Percentiles rank a stretch among this genome's conserved stretches.
Evolutionary conservation across 148 eudicot genomes (phyloP).

Genomic region (Spergularia bocconei): DNA sequence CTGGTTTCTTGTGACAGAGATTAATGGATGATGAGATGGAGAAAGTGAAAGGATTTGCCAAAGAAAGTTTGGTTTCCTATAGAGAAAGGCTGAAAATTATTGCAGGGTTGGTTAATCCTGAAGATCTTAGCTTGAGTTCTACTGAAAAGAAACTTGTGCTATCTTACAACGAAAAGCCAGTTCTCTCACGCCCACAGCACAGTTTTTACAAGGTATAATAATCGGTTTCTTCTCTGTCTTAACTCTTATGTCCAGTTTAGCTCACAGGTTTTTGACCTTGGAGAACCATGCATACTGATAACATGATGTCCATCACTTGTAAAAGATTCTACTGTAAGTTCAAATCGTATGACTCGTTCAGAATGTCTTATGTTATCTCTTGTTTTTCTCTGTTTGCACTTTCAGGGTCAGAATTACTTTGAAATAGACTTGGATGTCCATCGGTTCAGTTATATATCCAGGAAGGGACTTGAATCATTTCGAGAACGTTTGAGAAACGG

Average conservation of each 20-base stretch:
- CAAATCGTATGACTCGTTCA: too few relatives aligned
- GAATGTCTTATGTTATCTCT: background rate
- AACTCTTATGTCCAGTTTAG: too few relatives aligned
- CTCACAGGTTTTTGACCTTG: too few relatives aligned
- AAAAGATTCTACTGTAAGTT: too few relatives aligned
- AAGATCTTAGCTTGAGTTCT: slow-evolving; percentile 60
- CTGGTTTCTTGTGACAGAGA: slow-evolving; percentile 39
- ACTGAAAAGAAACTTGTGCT: slow-evolving; percentile 70
- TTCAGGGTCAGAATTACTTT: slow-evolving; percentile 76
- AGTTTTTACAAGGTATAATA: slow-evolving; percentile 59
- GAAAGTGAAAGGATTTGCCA: slow-evolving; percentile 73
- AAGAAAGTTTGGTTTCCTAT: slow-evolving; percentile 50
- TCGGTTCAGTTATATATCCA: slow-evolving; percentile 78
- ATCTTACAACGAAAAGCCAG: slow-evolving; percentile 91
- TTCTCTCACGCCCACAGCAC: slow-evolving; percentile 98
- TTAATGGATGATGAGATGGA: slow-evolving; percentile 75
- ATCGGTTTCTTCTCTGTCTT: background rate
- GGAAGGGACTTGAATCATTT: slow-evolving; percentile 83
- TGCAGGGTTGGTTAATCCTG: slow-evolving; percentile 76
- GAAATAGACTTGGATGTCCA: slow-evolving; percentile 91
- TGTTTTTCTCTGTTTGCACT: background rate
- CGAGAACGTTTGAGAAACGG: slow-evolving; percentile 60
- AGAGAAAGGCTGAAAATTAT: slow-evolving; percentile 85
- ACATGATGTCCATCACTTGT: too few relatives aligned
- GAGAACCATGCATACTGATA: too few relatives aligned